phyloP scores from a whole-genome alignment of 2,329 filamentous ascomycete genomes.

The Penicillium sumatraense region DNA sequence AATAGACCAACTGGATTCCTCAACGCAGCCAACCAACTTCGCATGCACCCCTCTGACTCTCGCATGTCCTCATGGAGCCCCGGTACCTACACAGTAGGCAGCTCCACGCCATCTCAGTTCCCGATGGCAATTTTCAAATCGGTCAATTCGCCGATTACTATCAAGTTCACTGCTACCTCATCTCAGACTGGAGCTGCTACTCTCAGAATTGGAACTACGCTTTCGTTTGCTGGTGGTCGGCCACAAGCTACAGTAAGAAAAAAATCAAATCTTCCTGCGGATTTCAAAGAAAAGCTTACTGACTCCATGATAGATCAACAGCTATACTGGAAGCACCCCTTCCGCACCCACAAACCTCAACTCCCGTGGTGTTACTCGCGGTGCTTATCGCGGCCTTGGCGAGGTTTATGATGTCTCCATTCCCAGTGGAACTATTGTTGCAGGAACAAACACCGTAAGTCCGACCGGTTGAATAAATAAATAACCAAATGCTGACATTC shows the following conservation, averaged over 20 bases:
- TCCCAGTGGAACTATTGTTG: conserved; percentile 61
- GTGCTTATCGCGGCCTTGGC: conserved; percentile 66
- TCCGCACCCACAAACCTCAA: conserved; percentile 66
- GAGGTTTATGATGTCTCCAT: conserved; percentile 68
- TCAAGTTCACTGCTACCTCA: conserved; percentile 61
- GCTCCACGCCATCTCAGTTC: conserved; percentile 57
- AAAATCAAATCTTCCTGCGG: too few relatives aligned
- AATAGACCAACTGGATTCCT: conserved; percentile 62
- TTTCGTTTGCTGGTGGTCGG: conserved; percentile 64
- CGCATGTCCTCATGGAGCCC: conserved; percentile 67
- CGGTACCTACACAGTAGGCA: conserved; percentile 65
- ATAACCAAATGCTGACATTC: not conserved
- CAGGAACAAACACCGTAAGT: conserved; percentile 62
- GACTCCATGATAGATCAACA: conserved; percentile 15
- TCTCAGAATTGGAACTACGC: conserved; percentile 67
- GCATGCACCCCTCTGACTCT: conserved; percentile 70
- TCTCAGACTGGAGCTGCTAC: conserved; percentile 59
- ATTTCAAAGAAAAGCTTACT: not conserved
- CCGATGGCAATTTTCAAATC: conserved; percentile 70
- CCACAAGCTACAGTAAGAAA: conserved; percentile 52
- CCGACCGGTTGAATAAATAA: not conserved
- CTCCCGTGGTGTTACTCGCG: conserved; percentile 67
- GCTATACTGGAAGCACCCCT: conserved; percentile 55
- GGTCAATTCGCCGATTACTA: conserved; percentile 64
- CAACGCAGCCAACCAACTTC: conserved; percentile 68